Conservation (phyloP, 2,329 filamentous ascomycete genomes). For the Bipolaris oryzae region DNA sequence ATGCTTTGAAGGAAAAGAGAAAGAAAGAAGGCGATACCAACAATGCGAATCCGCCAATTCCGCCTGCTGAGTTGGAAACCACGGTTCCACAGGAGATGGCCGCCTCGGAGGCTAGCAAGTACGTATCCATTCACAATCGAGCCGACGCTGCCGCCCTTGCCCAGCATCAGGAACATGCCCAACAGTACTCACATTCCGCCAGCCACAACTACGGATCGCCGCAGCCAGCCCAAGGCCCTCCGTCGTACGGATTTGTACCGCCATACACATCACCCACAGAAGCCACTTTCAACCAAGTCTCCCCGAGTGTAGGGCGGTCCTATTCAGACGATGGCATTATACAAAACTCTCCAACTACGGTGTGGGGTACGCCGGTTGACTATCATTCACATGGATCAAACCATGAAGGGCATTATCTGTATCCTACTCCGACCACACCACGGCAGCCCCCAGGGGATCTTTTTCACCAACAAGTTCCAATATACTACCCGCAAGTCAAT, state of each 20-base stretch:
- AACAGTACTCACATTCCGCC: slow-evolving; percentile 27
- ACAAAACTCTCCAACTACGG: slow-evolving; percentile 23
- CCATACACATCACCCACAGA: slow-evolving; percentile 24
- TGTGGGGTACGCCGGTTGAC: slow-evolving; percentile 31
- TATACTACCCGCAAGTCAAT: slow-evolving; percentile 39
- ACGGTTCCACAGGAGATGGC: slow-evolving; percentile 42
- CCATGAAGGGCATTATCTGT: slow-evolving; percentile 32
- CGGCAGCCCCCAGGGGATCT: slow-evolving; percentile 15
- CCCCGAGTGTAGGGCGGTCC: slow-evolving; percentile 20
- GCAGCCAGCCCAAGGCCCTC: slow-evolving; percentile 25
- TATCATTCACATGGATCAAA: slow-evolving; percentile 21
- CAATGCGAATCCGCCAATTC: slow-evolving; percentile 12
- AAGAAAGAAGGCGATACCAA: slow-evolving; percentile 8
- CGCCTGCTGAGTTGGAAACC: slow-evolving; percentile 41
- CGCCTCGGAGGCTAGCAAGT: slow-evolving; percentile 31
- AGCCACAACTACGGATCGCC: slow-evolving; percentile 29
- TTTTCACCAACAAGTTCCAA: slow-evolving; percentile 26
- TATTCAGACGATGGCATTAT: slow-evolving; percentile 17
- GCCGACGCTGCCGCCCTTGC: slow-evolving; percentile 20
- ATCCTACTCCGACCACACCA: slow-evolving; percentile 31
- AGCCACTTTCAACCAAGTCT: slow-evolving; percentile 9
- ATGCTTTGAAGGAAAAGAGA: slow-evolving; percentile 28
- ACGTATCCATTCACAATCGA: slow-evolving; percentile 35
- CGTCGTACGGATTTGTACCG: slow-evolving; percentile 16
- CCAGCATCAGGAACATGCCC: slow-evolving; percentile 19